These are phyloP conservation scores for Alternaria sp. DNA, from an alignment of 2,329 filamentous ascomycete species.

Conservation along the genomic window DNA sequence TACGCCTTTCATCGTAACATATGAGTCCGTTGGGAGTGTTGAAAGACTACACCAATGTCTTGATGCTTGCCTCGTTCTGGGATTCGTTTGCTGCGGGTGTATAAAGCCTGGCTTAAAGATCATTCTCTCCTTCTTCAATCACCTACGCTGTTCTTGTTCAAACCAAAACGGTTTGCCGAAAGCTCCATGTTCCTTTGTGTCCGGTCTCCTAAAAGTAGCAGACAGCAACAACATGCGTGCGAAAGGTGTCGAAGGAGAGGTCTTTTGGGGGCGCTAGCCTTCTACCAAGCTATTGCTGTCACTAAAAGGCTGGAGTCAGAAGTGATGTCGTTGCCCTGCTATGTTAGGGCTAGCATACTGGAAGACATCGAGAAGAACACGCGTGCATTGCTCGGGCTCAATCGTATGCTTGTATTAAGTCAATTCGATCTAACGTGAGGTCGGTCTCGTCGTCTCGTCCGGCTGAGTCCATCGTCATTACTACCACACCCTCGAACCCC, in stretches of 20 bases:
- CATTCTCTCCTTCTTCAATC: background rate
- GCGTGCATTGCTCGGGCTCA: too few relatives aligned
- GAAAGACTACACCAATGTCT: background rate
- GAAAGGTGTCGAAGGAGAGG: background rate
- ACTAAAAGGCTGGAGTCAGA: background rate
- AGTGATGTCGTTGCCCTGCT: background rate
- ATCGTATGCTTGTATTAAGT: background rate
- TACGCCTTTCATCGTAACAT: rapidly evolving
- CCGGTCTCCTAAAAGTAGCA: too few relatives aligned
- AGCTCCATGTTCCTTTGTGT: too few relatives aligned
- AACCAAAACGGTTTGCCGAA: background rate
- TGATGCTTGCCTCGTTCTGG: background rate
- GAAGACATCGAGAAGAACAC: too few relatives aligned
- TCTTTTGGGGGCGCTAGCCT: background rate
- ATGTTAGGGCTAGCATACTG: too few relatives aligned
- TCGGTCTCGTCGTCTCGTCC: background rate
- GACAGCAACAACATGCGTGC: background rate
- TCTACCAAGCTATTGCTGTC: background rate
- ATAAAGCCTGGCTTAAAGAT: background rate
- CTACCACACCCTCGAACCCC: background rate
- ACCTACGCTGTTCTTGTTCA: background rate
- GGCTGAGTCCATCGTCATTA: background rate
- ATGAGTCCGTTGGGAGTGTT: background rate
- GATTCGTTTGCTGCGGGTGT: background rate
- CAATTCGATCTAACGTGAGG: background rate